phyloP scores from a whole-genome alignment of 805 yeast genomes.

The Middelhovenomyces tepae region DNA sequence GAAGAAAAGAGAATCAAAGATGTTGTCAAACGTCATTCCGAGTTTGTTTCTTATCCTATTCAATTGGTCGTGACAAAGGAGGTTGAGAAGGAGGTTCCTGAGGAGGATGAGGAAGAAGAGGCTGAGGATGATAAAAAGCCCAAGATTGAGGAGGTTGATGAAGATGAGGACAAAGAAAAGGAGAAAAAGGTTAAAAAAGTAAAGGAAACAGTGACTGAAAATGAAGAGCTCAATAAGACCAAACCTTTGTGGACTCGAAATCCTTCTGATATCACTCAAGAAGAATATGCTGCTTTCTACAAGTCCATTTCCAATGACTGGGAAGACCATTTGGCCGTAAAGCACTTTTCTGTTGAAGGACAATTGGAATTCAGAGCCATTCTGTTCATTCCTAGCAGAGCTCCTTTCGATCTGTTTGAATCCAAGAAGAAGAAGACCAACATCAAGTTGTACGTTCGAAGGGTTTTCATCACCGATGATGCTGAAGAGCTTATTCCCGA shows the following conservation, averaged over 20 bases:
- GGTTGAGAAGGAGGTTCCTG: constrained; percentile 95
- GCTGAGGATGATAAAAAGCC: constrained; percentile 63
- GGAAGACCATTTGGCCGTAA: constrained; percentile 99
- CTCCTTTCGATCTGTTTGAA: constrained; percentile 98
- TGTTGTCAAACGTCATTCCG: constrained; percentile 98
- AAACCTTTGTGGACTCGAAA: constrained; percentile 99
- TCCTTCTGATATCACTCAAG: constrained; percentile 96
- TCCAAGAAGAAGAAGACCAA: constrained; percentile 98
- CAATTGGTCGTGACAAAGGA: constrained; percentile 97
- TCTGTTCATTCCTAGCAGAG: constrained; percentile 95
- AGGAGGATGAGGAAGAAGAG: constrained; percentile 44
- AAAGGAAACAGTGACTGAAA: constrained; percentile 88
- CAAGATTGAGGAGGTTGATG: constrained; percentile 67
- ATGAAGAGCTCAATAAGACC: constrained; percentile 97
- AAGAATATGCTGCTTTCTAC: constrained; percentile 98
- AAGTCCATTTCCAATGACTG: constrained; percentile 98
- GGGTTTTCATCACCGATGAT: constrained; percentile 99
- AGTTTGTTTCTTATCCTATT: constrained; percentile 98
- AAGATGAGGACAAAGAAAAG: constrained; percentile 61
- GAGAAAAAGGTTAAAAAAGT: constrained; percentile 79
- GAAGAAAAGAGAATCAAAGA: constrained; percentile 99
- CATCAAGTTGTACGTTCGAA: constrained; percentile 97
- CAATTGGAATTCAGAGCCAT: constrained; percentile 99
- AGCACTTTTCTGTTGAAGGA: constrained; percentile 99
- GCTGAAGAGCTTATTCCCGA: constrained; percentile 99